Base-by-base conservation (phyloP, 2,329 filamentous ascomycete genomes). In the Fusarium sp. region DNA sequence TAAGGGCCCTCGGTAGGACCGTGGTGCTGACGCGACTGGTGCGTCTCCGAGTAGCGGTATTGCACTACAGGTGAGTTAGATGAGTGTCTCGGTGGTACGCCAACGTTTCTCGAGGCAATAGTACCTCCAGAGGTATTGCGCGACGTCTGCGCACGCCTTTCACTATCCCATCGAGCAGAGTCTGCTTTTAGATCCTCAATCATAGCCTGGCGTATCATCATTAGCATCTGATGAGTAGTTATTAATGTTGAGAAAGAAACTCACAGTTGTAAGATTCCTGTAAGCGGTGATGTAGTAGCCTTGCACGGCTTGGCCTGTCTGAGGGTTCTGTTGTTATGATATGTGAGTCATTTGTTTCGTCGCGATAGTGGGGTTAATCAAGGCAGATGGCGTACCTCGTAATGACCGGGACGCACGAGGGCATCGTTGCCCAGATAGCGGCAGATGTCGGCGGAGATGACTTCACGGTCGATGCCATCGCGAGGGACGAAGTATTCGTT, bases 371-470 rank as follows among this genome's bases (percentile, higher is more conserved):
- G 54, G 62, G 60, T 64, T 46, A 37, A 52, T n/a, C 15, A 35
- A 23, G 44, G 32, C 30, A 25, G 43, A 42, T 12, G 57, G 57
- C 76, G 78, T 88, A 94, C 92, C 88, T 93, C 90, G 83, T 93
- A 92, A 77, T 88, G 90, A 78, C 91, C 92, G 67, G 92, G 93
- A 79, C 91, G 91, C 80, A 94, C 93, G 78, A 94, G 88, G 76
- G 93, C 93, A 86, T 95, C 93, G 82, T 94, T 94, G 79, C 93
- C 93, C 76, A 95, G 88, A 81, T 94, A 95, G 80, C 93, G 92
- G 85, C 93, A 95, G 75, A 95, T 94, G 81, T 95, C 93, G 80
- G 92, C 91, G 72, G 93, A 94, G 83, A 95, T 94, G 78, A 95
- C 93, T 83, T 95, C 93, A 78, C 93, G 91, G 81, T 93, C 92